Conservation (phyloP, 2,329 filamentous ascomycete species). For the Aureobasidium musti region DNA sequence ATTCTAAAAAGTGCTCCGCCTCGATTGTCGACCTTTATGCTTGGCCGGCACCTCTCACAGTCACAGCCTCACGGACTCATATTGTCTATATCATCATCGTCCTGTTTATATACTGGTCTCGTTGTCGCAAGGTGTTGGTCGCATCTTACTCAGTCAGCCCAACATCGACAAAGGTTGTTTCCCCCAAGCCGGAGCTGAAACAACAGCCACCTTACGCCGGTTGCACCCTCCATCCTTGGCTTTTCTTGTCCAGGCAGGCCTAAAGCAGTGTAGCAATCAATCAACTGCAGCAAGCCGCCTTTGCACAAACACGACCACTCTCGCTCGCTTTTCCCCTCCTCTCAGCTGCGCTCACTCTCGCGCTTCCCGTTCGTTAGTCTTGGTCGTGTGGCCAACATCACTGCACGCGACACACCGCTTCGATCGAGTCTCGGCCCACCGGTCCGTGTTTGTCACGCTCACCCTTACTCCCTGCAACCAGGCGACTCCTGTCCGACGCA, state of each 20-base stretch:
- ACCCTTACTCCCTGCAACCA: conserved; percentile 9
- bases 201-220: not conserved
- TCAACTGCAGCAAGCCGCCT: not conserved
- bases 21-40: not conserved
- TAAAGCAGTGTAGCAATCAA: conserved; percentile 16
- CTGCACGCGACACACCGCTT: conserved; percentile 23
- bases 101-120: not conserved
- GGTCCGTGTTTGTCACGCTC: conserved; percentile 12
- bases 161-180: not conserved
- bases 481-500: conserved; percentile 15
- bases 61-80: conserved; percentile 19
- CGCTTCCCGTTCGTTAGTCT: conserved; percentile 1
- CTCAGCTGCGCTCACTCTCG: not conserved
- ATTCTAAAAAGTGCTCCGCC: conserved; percentile 9
- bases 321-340: not conserved
- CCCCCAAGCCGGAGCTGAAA: conserved; percentile 9
- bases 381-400: conserved; percentile 7
- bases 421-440: conserved; percentile 13
- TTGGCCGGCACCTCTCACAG: conserved; percentile 7
- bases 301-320: conserved; percentile 16
- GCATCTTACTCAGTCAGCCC: conserved; percentile 12
- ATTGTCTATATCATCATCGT: not conserved
- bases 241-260: conserved; percentile 4
- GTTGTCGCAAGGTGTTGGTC: conserved; percentile 3
- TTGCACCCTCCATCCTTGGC: conserved; percentile 13